Evolutionary conservation across 2,329 filamentous ascomycete genomes (phyloP), one percentile per base, ranked within the genome.

Genomic region (Colletotrichum ledebouriae): DNA sequence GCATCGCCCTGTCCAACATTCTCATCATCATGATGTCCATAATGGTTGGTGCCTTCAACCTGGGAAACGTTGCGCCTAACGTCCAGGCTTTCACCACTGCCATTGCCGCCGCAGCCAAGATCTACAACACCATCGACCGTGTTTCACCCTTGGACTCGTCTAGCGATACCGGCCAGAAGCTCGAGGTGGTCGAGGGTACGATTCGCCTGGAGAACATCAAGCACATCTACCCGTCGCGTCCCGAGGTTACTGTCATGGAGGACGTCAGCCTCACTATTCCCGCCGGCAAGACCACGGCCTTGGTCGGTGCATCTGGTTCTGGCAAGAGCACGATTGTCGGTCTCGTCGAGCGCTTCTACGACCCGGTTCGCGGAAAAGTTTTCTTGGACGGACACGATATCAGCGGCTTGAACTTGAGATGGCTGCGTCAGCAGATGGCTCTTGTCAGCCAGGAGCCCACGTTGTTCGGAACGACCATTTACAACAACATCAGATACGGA

Each of bases 301-400:
- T 99, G 7, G 96, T 99, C 6, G 96, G 96, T 66, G 93, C 95
- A 0, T 98, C 95, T 11, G 96, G 95, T 11, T 97, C 92, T 44
- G 96, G 96, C 55, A 99, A 98, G 81, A 95, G 92, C 74, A 98
- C 96, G 0, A 94, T 98, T 70, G 92, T 98, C 33, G 95, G 95
- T 12, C 84, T 99, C 20, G 90, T 98, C 1, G 95, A 98, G 80
- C 89, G 96, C 17, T 98, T 98, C 78, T 99, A 99, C 77, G 89
- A 94, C 65, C 95, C 95, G 0, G 92, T 98, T 39, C 87, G 87
- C 34, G 96, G 96, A 22, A 81, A 87, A 20, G 89, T 98, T 1
- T 86, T 90, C 67, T 83, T 99, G 11, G 96, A 98, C 76, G 95
- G 92, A 7, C 89, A 91, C 72, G 92, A 97, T 76, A 90, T 97